Percentiles rank a stretch among this genome's conserved stretches.
Evolutionary conservation across 2,329 filamentous ascomycete genomes (phyloP).

Genomic region (Atkinsonella hypoxylon): DNA sequence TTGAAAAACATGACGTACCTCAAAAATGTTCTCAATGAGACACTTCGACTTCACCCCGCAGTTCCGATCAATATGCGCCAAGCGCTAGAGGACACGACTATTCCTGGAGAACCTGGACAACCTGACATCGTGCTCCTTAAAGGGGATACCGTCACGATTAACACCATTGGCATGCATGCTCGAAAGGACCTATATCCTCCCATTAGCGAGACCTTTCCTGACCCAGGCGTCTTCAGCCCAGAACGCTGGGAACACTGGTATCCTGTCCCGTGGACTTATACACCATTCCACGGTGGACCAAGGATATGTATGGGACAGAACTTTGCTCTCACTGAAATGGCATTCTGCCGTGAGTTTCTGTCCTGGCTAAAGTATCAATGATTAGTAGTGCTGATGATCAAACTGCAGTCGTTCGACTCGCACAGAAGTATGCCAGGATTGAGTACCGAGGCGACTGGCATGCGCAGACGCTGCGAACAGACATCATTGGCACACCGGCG

Average conservation of each 20-base stretch:
- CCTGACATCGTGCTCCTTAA: conserved; percentile 31
- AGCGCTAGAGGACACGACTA: conserved; percentile 9
- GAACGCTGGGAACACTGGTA: conserved; percentile 41
- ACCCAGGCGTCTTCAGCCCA: conserved; percentile 31
- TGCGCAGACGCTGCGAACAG: conserved; percentile 27
- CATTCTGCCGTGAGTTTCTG: conserved; percentile 29
- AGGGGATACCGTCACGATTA: conserved; percentile 36
- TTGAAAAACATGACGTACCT: conserved; percentile 83
- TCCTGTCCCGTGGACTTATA: conserved; percentile 39
- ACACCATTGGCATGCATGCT: conserved; percentile 38
- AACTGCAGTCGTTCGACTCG: conserved; percentile 29
- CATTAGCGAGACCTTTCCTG: conserved; percentile 22
- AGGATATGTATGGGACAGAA: conserved; percentile 46
- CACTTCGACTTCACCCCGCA: conserved; percentile 61
- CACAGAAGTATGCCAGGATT: conserved; percentile 46
- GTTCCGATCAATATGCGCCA: conserved; percentile 66
- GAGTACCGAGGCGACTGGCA: conserved; percentile 34
- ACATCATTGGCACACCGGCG: conserved; percentile 29
- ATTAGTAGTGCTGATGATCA: conserved; percentile 2
- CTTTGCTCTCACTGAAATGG: conserved; percentile 47
- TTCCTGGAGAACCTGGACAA: conserved; percentile 13
- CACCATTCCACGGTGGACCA: conserved; percentile 40
- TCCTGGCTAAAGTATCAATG: conserved; percentile 14
- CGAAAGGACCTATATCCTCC: conserved; percentile 34
- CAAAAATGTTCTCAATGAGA: conserved; percentile 61